Conservation (phyloP, 257 asterid genomes). For the Euphrasia confusa region DNA sequence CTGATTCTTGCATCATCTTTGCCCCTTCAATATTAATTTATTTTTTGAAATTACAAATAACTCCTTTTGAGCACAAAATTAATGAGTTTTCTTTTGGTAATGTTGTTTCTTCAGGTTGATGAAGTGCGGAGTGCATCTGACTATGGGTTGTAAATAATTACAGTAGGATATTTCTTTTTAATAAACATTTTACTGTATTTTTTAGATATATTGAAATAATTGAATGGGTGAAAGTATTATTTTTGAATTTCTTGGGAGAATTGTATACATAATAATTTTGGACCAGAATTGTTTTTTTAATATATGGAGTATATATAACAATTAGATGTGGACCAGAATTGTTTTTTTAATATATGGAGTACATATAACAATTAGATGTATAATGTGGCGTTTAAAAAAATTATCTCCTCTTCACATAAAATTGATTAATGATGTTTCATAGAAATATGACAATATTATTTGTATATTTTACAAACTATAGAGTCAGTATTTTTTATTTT, state of each 20-base stretch:
- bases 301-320: neutral
- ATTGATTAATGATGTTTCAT: no score
- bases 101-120: neutral
- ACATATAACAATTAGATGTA: neutral
- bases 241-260: neutral
- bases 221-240: neutral
- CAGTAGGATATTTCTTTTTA: neutral
- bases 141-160: neutral
- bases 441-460: no score
- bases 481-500: no score
- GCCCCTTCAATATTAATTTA: no score
- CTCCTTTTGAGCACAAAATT: neutral
- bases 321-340: neutral
- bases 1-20: no score
- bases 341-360: neutral
- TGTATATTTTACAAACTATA: no score
- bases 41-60: neutral
- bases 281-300: neutral
- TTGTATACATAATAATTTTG: neutral
- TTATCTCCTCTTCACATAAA: no score
- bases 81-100: neutral
- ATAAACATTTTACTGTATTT: neutral
- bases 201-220: constrained; percentile 1
- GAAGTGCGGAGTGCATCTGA: neutral
- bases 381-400: no score